These are phyloP conservation scores for Nakazawaea ishiwadae DNA, from an alignment of 805 yeast species.

Conservation along the genomic window DNA sequence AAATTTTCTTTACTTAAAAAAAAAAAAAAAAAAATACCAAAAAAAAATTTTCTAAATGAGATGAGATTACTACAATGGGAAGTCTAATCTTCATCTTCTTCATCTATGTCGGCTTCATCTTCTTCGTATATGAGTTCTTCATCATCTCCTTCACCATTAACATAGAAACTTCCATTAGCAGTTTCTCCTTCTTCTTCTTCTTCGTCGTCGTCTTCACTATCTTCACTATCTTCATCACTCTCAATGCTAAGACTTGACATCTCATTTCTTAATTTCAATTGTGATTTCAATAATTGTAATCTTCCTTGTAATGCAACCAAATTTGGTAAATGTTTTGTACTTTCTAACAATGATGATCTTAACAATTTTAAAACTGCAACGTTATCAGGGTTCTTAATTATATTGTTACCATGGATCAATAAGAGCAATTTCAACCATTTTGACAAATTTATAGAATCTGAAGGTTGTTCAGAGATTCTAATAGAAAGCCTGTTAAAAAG, in stretches of 20 bases:
- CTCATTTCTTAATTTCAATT: slow-evolving; percentile 62
- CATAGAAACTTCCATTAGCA: slow-evolving; percentile 25
- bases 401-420: slow-evolving; percentile 62
- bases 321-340: slow-evolving; percentile 55
- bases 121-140: slow-evolving; percentile 31
- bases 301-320: slow-evolving; percentile 83
- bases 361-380: slow-evolving; percentile 52
- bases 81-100: slow-evolving; percentile 20
- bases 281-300: slow-evolving; percentile 70
- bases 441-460: slow-evolving; percentile 41
- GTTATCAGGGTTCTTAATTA: slow-evolving; percentile 47
- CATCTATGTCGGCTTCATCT: slow-evolving; percentile 28
- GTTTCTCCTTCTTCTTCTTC: slow-evolving; percentile 24
- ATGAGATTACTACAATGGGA: neutral
- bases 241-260: slow-evolving; percentile 33
- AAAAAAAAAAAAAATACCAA: neutral
- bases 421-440: slow-evolving; percentile 83
- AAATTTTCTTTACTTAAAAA: slow-evolving; percentile 5
- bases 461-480: slow-evolving; percentile 47
- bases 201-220: slow-evolving; percentile 31
- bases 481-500: slow-evolving; percentile 44
- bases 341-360: slow-evolving; percentile 51
- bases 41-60: neutral
- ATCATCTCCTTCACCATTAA: slow-evolving; percentile 41
- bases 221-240: slow-evolving; percentile 26